Percentiles rank a stretch among this genome's conserved stretches.
Conservation (phyloP, 1,139 yeast genomes). For the Protomyces arabidopsidicola region DNA sequence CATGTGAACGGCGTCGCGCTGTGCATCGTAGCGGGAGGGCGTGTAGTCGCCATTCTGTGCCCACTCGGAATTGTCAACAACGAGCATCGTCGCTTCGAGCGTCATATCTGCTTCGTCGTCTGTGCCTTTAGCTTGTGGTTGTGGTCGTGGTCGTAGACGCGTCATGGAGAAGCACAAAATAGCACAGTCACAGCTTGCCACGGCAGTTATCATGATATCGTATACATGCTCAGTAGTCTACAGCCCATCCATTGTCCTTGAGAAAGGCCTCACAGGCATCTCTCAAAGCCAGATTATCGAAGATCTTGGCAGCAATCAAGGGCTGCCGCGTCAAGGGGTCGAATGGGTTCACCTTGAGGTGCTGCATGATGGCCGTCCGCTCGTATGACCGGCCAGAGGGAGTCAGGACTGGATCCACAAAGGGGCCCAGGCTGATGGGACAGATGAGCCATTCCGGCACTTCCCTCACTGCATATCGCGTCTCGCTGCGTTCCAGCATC, state of each 20-base stretch:
- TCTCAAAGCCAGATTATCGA: slow-evolving; percentile 47
- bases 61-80: slow-evolving; percentile 88
- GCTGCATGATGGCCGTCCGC: slow-evolving; percentile 43
- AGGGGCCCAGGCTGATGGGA: slow-evolving; percentile 49
- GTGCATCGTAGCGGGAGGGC: slow-evolving; percentile 87
- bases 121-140: not conserved
- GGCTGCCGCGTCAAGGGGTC: slow-evolving; percentile 48
- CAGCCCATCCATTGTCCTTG: slow-evolving; percentile 35
- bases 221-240: slow-evolving; percentile 30
- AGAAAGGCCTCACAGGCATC: slow-evolving; percentile 42
- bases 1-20: slow-evolving; percentile 83
- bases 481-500: slow-evolving; percentile 38
- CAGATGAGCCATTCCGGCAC: slow-evolving; percentile 48
- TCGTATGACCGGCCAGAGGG: slow-evolving; percentile 52
- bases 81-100: slow-evolving; percentile 29
- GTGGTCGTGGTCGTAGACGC: not conserved
- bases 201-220: not conserved
- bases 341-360: slow-evolving; percentile 41
- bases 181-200: not conserved
- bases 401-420: slow-evolving; percentile 48
- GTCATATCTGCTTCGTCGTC: slow-evolving; percentile 1
- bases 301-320: slow-evolving; percentile 43
- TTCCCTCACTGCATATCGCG: slow-evolving; percentile 35
- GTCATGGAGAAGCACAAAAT: not conserved
- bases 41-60: slow-evolving; percentile 94